These are phyloP conservation scores for Theileria parva DNA, from an alignment of 169 alveolate species.

Conservation along the genomic window DNA sequence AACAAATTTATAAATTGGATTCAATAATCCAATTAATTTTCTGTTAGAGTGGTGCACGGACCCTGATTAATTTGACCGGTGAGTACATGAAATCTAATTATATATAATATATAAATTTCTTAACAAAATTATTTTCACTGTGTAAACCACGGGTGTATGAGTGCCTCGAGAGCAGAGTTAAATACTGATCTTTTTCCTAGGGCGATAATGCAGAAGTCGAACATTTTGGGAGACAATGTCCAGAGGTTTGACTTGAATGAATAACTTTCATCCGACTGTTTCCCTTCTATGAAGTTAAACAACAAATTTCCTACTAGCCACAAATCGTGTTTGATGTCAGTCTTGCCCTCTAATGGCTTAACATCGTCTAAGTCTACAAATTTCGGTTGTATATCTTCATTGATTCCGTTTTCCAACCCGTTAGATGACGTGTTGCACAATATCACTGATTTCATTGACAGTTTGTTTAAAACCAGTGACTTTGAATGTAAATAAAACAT, in stretches of 20 bases:
- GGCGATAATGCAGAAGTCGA: conserved; percentile 69
- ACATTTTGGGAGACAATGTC: conserved; percentile 62
- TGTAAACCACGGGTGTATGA: conserved; percentile 69
- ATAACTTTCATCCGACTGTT: conserved; percentile 13
- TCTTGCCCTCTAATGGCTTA: not conserved
- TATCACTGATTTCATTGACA: conserved; percentile 67
- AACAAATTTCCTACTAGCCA: conserved; percentile 36
- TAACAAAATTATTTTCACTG: not conserved
- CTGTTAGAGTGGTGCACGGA: conserved; percentile 25
- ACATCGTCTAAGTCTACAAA: not conserved
- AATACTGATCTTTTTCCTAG: conserved; percentile 51
- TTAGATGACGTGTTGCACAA: not conserved
- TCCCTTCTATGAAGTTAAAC: conserved; percentile 41
- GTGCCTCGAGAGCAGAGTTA: conserved; percentile 75
- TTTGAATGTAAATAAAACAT: conserved; percentile 68
- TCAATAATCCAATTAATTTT: not conserved
- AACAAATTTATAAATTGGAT: not conserved
- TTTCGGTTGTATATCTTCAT: not conserved
- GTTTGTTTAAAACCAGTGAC: conserved; percentile 59
- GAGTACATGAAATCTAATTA: not conserved
- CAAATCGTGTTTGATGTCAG: not conserved
- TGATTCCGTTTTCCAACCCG: not conserved
- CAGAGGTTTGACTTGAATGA: conserved; percentile 68
- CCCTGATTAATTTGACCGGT: not conserved
- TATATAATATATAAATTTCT: not conserved